A percentile compares a stretch with the other conserved stretches of the same genome.
These are phyloP conservation scores for Eimeria necatrix DNA, from an alignment of 169 alveolate genomes.

Conservation along the genomic window DNA sequence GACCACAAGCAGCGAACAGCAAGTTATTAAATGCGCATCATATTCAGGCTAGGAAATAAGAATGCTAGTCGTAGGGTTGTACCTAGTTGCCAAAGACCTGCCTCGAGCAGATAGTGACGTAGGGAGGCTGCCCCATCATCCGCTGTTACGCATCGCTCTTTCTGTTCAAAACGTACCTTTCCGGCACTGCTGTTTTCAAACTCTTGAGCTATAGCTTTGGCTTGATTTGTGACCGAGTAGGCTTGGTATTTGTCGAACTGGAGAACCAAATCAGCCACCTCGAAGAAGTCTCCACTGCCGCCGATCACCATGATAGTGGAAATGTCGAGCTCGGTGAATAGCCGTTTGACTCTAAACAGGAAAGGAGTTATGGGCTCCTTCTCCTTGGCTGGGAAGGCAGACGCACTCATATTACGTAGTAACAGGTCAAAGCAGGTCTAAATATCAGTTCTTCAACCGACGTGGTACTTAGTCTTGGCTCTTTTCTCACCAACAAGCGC, in stretches of 20 bases:
- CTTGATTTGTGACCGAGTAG: slow-evolving; percentile 79
- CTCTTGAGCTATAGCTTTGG: slow-evolving; percentile 78
- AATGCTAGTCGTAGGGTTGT: no score
- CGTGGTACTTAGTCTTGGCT: not conserved
- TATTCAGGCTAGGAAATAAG: no score
- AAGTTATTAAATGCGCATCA: no score
- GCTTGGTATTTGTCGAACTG: slow-evolving; percentile 82
- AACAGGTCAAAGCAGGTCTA: not conserved
- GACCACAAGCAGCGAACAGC: no score
- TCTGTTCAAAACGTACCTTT: not conserved
- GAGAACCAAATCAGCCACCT: slow-evolving; percentile 83
- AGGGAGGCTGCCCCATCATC: not conserved
- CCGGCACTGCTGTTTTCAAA: not conserved
- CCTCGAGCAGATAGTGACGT: no score
- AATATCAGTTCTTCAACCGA: not conserved
- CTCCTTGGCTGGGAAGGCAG: slow-evolving; percentile 65
- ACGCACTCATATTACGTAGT: not conserved
- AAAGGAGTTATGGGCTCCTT: slow-evolving; percentile 87
- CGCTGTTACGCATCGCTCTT: not conserved
- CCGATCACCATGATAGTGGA: slow-evolving; percentile 84
- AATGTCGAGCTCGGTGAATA: slow-evolving; percentile 17
- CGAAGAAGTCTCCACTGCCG: slow-evolving; percentile 85
- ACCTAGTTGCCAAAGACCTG: no score
- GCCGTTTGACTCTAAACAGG: slow-evolving; percentile 77
- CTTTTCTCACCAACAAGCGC: slow-evolving; percentile 78